Conservation (phyloP, 2,329 filamentous ascomycete species). For the Lecanosticta acicola region DNA sequence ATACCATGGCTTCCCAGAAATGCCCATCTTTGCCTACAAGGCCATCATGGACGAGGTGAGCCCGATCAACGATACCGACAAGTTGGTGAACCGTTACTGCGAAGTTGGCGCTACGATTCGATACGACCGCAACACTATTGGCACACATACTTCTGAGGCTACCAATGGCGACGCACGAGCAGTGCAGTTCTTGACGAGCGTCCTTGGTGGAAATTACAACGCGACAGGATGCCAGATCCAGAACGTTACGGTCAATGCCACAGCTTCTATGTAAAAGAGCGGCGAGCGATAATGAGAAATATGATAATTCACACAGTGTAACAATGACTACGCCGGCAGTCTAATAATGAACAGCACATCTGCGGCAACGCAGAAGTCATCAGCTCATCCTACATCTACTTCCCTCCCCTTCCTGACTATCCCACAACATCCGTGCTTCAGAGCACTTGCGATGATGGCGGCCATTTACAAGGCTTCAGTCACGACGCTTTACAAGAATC, state of each 20-base stretch:
- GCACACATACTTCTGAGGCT: slow-evolving; percentile 37
- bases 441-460: too few relatives aligned
- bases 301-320: too few relatives aligned
- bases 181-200: slow-evolving; percentile 23
- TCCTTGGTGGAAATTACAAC: slow-evolving; percentile 22
- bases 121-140: slow-evolving; percentile 43
- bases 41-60: slow-evolving; percentile 45
- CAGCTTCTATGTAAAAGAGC: background rate
- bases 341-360: too few relatives aligned
- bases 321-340: too few relatives aligned
- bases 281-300: too few relatives aligned
- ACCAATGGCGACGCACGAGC: slow-evolving; percentile 33
- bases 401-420: too few relatives aligned
- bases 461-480: too few relatives aligned
- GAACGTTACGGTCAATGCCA: slow-evolving; percentile 21
- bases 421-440: too few relatives aligned
- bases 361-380: too few relatives aligned
- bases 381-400: too few relatives aligned
- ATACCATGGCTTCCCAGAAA: slow-evolving; percentile 39
- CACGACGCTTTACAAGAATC: too few relatives aligned
- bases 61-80: slow-evolving; percentile 41
- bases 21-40: slow-evolving; percentile 50
- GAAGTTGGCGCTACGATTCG: slow-evolving; percentile 37
- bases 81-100: slow-evolving; percentile 41
- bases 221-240: slow-evolving; percentile 25